Evolutionary conservation across 2,329 filamentous ascomycete genomes (phyloP).

Genomic region (Exophiala sp.): DNA sequence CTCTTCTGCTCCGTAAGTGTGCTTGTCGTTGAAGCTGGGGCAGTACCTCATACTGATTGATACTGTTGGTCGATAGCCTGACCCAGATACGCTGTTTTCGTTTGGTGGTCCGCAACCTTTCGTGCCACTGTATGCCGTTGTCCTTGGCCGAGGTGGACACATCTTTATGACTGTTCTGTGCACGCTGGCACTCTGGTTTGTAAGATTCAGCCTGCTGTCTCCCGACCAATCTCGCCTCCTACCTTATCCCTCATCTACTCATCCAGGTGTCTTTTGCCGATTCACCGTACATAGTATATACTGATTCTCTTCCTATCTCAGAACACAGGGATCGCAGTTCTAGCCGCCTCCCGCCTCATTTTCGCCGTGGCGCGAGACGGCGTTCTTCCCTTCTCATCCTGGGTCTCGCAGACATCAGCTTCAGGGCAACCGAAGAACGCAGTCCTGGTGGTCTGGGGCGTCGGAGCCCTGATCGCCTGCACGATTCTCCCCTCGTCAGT

Average conservation of each 20-base stretch:
- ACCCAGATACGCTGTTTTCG: conserved; percentile 48
- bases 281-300: no score
- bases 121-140: conserved; percentile 52
- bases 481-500: conserved; percentile 53
- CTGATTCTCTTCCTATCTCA: conserved; percentile 11
- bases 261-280: no score
- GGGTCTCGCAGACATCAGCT: conserved; percentile 51
- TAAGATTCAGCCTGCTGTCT: conserved; percentile 34
- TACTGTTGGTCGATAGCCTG: conserved; percentile 40
- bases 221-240: no score
- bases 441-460: conserved; percentile 53
- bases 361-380: conserved; percentile 59
- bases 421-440: conserved; percentile 58
- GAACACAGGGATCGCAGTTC: conserved; percentile 56
- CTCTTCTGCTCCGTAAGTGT: conserved; percentile 50
- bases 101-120: conserved; percentile 55
- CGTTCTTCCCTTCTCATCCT: conserved; percentile 39
- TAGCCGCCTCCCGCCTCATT: conserved; percentile 56
- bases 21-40: no score
- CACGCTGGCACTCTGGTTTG: conserved; percentile 48
- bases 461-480: conserved; percentile 52
- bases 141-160: conserved; percentile 52
- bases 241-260: background rate
- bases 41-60: background rate
- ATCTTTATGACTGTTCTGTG: conserved; percentile 58